Percentiles rank a stretch among this genome's conserved stretches.
Evolutionary conservation across 805 yeast genomes (phyloP).

Genomic region (Hanseniaspora thailandica): DNA sequence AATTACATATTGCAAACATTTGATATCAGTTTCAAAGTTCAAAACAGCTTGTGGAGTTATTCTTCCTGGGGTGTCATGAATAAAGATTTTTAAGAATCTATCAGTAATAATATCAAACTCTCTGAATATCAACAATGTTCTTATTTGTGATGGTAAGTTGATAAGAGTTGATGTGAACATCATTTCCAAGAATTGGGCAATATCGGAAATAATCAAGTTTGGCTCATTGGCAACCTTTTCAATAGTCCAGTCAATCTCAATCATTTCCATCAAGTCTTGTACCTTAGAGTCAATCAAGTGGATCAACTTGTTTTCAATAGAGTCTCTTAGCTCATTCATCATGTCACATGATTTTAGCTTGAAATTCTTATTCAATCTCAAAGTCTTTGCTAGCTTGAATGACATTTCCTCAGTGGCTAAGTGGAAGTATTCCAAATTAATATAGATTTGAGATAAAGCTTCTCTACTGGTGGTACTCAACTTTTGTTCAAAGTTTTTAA

Average conservation of each 20-base stretch:
- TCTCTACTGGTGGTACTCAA: constrained; percentile 70
- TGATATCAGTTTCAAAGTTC: constrained; percentile 70
- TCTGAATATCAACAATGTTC: constrained; percentile 69
- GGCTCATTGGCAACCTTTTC: constrained; percentile 45
- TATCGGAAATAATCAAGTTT: constrained; percentile 62
- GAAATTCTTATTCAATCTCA: constrained; percentile 20
- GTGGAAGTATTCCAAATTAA: constrained; percentile 77
- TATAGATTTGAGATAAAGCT: constrained; percentile 75
- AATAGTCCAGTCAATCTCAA: constrained; percentile 76
- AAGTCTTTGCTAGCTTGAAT: constrained; percentile 28
- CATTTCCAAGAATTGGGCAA: constrained; percentile 74
- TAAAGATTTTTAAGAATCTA: constrained; percentile 50
- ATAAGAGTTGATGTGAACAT: constrained; percentile 76
- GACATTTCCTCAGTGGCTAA: constrained; percentile 60
- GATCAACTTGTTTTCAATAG: constrained; percentile 70
- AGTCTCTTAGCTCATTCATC: constrained; percentile 39
- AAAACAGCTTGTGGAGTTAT: constrained; percentile 50
- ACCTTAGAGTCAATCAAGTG: constrained; percentile 72
- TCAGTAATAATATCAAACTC: constrained; percentile 77
- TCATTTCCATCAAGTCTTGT: constrained; percentile 66
- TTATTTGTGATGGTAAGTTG: constrained; percentile 64
- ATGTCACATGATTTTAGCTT: constrained; percentile 39
- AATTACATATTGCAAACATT: constrained; percentile 53
- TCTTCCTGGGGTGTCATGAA: constrained; percentile 38
- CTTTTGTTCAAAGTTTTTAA: constrained; percentile 48